phyloP scores from a whole-genome alignment of 306 rosid genomes.

The Cucurbita moschata region DNA sequence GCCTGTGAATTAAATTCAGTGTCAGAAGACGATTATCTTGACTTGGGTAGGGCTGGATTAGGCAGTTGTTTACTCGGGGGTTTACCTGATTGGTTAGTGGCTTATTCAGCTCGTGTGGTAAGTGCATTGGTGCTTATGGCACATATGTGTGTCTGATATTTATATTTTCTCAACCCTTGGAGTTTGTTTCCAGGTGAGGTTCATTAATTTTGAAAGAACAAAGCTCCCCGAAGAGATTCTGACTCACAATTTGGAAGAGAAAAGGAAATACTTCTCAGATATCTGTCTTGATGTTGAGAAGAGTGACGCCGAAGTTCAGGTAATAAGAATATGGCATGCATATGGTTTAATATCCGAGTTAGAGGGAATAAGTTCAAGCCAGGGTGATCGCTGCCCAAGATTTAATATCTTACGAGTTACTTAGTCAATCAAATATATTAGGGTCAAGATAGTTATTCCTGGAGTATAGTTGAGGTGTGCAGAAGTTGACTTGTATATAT shows the following conservation, averaged over 20 bases:
- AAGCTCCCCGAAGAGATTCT: conserved; percentile 89
- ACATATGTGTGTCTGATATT: neutral
- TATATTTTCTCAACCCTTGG: conserved; percentile 15
- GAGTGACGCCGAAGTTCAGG: conserved; percentile 98
- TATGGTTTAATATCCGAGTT: neutral
- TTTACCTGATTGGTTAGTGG: conserved; percentile 91
- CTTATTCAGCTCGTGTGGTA: conserved; percentile 96
- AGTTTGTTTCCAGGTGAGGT: conserved; percentile 65
- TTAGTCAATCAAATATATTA: neutral
- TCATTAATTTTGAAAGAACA: conserved; percentile 81
- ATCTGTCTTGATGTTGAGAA: conserved; percentile 81
- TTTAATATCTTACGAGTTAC: neutral
- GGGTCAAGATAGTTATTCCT: neutral
- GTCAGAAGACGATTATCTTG: conserved; percentile 83
- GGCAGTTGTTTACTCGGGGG: conserved; percentile 97
- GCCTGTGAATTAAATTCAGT: conserved; percentile 77
- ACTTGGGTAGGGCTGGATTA: conserved; percentile 86
- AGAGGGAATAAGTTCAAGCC: no score
- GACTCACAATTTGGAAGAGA: conserved; percentile 73
- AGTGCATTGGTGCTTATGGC: conserved; percentile 8
- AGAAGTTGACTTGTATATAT: neutral
- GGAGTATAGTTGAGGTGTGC: neutral
- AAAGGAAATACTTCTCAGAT: conserved; percentile 78
- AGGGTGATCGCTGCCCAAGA: no score
- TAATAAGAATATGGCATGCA: conserved; percentile 6